These are phyloP conservation scores for Rubia tinctorum DNA, from an alignment of 305 asterid species.

Conservation along the genomic window DNA sequence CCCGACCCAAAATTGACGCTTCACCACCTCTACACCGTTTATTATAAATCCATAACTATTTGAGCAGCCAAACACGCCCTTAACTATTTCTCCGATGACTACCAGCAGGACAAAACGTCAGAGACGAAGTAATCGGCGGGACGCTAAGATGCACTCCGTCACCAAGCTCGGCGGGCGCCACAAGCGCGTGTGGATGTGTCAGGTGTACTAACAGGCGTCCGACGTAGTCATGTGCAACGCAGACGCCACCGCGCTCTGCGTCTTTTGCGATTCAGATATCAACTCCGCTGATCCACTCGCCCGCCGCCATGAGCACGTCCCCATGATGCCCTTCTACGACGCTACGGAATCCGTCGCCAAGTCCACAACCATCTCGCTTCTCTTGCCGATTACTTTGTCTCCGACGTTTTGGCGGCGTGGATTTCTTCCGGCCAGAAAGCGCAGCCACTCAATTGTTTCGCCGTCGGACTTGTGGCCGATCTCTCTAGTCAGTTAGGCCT, in stretches of 20 bases:
- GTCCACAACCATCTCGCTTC: constrained; percentile 31
- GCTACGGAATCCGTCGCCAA: constrained; percentile 51
- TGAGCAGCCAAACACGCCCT: background rate
- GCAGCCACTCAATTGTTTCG: background rate
- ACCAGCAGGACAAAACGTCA: constrained; percentile 11
- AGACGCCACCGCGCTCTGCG: constrained; percentile 77
- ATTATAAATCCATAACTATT: background rate
- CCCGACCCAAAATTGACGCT: no score
- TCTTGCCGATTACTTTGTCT: constrained; percentile 12
- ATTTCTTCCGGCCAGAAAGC: constrained; percentile 33
- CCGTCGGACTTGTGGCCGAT: no score
- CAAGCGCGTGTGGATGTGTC: constrained; percentile 78
- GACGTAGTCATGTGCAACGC: constrained; percentile 73
- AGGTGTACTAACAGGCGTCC: constrained; percentile 84
- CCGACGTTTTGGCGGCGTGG: constrained; percentile 33
- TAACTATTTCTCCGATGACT: background rate
- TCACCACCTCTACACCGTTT: constrained; percentile 23
- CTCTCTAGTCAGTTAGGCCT: no score
- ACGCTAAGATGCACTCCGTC: constrained; percentile 36
- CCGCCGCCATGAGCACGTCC: constrained; percentile 73
- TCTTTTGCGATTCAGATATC: constrained; percentile 72
- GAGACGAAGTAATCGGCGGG: constrained; percentile 25
- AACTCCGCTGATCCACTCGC: constrained; percentile 82
- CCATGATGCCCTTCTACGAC: constrained; percentile 69
- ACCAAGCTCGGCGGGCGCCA: constrained; percentile 26